Base-by-base conservation (phyloP, 768 basidiomycete species). In the Rhizopogon salebrosus region DNA sequence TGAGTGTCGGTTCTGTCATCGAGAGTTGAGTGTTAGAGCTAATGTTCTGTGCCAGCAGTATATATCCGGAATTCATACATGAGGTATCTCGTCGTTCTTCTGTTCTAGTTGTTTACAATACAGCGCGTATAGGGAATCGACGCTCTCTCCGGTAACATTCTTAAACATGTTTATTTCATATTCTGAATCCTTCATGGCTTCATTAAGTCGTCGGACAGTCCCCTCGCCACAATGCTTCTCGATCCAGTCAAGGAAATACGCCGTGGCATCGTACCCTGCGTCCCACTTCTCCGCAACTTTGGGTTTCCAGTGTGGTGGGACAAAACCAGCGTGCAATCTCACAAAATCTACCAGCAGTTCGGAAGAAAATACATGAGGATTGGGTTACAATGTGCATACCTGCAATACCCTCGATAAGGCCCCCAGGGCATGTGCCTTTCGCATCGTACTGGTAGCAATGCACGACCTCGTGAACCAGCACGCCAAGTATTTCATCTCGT, bases 381-480 rank as follows among this genome's bases (percentile, higher is more conserved):
- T 48, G 20, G 43, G 29, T 49, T 38, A 16, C 16, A 39, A 37
- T 26, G n/a, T 14, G 55, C 72, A 39, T 54, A 85, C 88, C 88
- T 65, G 89, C 89, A 24, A 92, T 75, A 18, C 89, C 89, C 62
- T 92, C 89, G 56, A 89, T 80, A 42, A 92, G 69, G 2, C 89
- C 89, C 1, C 79, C 77, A 0, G 87, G 86, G 57, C 79, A 84
- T 39, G 76, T 78, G 23, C 73, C 82, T 22, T 70, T 62, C 1
- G 76, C 86, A 59, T 87, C 76, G 66, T 82, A 79, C 62, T 91
- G 89, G 63, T 76, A 91, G 61, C 85, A 90, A 57, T 92, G 89
- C 6, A 89, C 88, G 62, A 86, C 76, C 68, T 92, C 87, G 63
- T 88, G 89, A 34, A 78, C 71, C 3, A 92, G 72, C 3, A 90